phyloP scores from a whole-genome alignment of 257 asterid species.

The Apocynum venetum region DNA sequence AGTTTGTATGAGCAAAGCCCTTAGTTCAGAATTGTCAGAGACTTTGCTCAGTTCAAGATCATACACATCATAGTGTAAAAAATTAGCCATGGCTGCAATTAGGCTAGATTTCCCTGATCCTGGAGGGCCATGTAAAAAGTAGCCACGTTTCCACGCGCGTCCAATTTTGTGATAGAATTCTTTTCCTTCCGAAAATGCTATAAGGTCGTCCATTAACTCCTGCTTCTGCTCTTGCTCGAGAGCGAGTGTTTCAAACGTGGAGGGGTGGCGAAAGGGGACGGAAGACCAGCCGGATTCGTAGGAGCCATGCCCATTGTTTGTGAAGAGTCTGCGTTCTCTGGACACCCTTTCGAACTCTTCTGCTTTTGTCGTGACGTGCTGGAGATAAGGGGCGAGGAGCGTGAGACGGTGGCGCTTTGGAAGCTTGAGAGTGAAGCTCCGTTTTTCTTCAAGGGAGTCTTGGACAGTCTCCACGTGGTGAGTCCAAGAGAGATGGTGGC shows the following conservation, averaged over 20 bases:
- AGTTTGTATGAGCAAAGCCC: slow-evolving; percentile 45
- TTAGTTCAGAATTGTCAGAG: slow-evolving; percentile 37
- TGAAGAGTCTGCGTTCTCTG: slow-evolving; percentile 42
- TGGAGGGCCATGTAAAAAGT: slow-evolving; percentile 49
- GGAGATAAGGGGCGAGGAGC: slow-evolving; percentile 35
- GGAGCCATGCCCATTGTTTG: slow-evolving; percentile 44
- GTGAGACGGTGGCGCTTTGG: slow-evolving; percentile 36
- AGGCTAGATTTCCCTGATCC: slow-evolving; percentile 59
- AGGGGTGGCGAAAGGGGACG: slow-evolving; percentile 52
- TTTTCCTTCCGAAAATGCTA: slow-evolving; percentile 32
- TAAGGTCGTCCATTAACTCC: slow-evolving; percentile 32
- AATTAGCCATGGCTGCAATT: slow-evolving; percentile 61
- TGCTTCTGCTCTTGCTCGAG: slow-evolving; percentile 46
- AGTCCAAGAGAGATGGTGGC: slow-evolving; percentile 48
- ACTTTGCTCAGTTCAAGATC: slow-evolving; percentile 56
- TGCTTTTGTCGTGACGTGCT: slow-evolving; percentile 38
- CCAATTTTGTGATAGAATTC: slow-evolving; percentile 39
- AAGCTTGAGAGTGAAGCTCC: slow-evolving; percentile 42
- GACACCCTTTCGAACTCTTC: slow-evolving; percentile 41
- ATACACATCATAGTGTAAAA: slow-evolving; percentile 46
- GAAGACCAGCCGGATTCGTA: slow-evolving; percentile 55
- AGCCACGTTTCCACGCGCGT: slow-evolving; percentile 63
- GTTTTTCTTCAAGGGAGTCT: slow-evolving; percentile 45
- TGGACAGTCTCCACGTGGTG: slow-evolving; percentile 41
- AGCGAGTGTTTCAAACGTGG: slow-evolving; percentile 53